Evolutionary conservation across 2,329 filamentous ascomycete species (phyloP).

Genomic region (Fusarium buxicola): DNA sequence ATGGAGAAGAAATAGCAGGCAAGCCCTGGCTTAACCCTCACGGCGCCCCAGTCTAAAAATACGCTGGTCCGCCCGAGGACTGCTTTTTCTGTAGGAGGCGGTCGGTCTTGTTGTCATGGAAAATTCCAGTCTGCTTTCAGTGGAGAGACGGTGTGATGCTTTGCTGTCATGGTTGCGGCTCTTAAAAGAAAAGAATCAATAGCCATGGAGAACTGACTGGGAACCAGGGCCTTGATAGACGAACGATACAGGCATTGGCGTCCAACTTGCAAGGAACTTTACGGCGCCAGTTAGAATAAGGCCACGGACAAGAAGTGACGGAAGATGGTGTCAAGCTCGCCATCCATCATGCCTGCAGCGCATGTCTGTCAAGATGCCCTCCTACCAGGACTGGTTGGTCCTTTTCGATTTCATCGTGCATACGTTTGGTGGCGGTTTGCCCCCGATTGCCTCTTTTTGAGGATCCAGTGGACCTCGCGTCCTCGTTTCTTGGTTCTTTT

Average conservation of each 20-base stretch:
- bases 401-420: slow-evolving; percentile 40
- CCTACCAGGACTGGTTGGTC: slow-evolving; percentile 35
- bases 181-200: slow-evolving; percentile 8
- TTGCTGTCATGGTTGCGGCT: slow-evolving; percentile 19
- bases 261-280: slow-evolving; percentile 11
- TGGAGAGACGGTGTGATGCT: slow-evolving; percentile 3
- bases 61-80: slow-evolving; percentile 30
- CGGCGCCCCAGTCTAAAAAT: slow-evolving; percentile 44
- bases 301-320: slow-evolving; percentile 29
- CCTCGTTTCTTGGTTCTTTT: slow-evolving; percentile 18
- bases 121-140: slow-evolving; percentile 22
- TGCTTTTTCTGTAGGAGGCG: slow-evolving; percentile 27
- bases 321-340: slow-evolving; percentile 30
- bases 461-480: slow-evolving; percentile 33
- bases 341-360: slow-evolving; percentile 20
- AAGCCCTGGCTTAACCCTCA: slow-evolving; percentile 28
- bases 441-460: slow-evolving; percentile 14
- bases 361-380: slow-evolving; percentile 25
- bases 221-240: slow-evolving; percentile 21
- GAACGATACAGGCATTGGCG: slow-evolving; percentile 15
- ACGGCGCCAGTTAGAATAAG: slow-evolving; percentile 23
- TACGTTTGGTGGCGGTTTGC: slow-evolving; percentile 25
- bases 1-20: slow-evolving; percentile 29
- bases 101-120: slow-evolving; percentile 19
- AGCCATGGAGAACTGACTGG: slow-evolving; percentile 11